A percentile compares a stretch with the other conserved stretches of the same genome.
phyloP scores from a whole-genome alignment of 345 rosid genomes.

The Sisymbrium irio region DNA sequence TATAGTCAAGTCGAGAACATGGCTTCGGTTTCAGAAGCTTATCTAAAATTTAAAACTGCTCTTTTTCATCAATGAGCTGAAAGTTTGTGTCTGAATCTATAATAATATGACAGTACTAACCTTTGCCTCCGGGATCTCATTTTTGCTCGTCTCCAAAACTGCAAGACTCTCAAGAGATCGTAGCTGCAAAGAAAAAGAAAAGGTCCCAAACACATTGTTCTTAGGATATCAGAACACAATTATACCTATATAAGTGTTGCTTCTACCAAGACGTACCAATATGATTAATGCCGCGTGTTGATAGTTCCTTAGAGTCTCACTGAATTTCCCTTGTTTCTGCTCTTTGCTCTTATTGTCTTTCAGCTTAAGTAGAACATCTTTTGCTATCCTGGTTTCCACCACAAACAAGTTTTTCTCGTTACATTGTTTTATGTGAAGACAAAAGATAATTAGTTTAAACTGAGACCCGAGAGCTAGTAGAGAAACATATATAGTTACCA shows the following conservation, averaged over 20 bases:
- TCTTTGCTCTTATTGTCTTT: slow-evolving; percentile 39
- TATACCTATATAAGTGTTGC: background rate
- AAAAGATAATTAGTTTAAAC: background rate
- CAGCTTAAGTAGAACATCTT: slow-evolving; percentile 41
- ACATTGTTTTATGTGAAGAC: background rate
- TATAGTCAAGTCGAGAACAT: background rate
- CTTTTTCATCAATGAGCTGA: slow-evolving; percentile 1
- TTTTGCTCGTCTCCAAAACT: slow-evolving; percentile 50
- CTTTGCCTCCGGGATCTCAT: slow-evolving; percentile 49
- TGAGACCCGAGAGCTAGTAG: background rate
- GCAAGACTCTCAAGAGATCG: slow-evolving; percentile 70
- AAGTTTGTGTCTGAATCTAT: no score
- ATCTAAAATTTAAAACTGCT: background rate
- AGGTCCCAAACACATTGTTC: background rate
- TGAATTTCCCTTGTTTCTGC: slow-evolving; percentile 39
- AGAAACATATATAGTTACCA: slow-evolving; percentile 13
- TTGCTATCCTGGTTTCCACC: slow-evolving; percentile 51
- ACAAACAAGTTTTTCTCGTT: no score
- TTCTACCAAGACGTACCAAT: slow-evolving; percentile 47
- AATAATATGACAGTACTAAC: no score
- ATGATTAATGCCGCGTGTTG: slow-evolving; percentile 54
- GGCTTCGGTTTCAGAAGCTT: background rate
- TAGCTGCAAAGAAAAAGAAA: slow-evolving; percentile 49
- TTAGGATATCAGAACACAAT: background rate
- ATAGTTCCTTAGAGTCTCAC: slow-evolving; percentile 38